Evolutionary conservation across 495 filamentous ascomycete species (phyloP), one percentile per base, ranked within the genome.

Genomic region (Penicillium antarcticum): DNA sequence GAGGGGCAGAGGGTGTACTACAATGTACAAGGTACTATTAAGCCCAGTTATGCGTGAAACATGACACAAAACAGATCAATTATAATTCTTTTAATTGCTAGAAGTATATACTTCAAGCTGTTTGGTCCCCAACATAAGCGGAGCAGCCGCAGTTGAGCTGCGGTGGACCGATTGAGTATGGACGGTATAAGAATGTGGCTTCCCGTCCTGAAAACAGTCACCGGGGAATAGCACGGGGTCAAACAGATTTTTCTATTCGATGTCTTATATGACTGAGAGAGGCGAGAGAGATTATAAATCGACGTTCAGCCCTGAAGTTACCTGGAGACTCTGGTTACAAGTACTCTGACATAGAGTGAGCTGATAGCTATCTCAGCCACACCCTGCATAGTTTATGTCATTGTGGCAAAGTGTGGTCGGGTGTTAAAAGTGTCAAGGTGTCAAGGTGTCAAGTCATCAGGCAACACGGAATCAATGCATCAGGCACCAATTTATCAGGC

Each of bases 151-250:
- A 39, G 9, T 26, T 24, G 3, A 17, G 11, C 35, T 62, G 58
- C 59, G 59, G 61, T 65, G 61, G 61, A 62, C 58, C 48, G 32
- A 56, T 48, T 21, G 24, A 48, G 55, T 35, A 45, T 52, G 43
- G 55, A 9, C 17, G 42, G 45, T 59, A 53, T 48, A 57, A 58
- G 19, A 39, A 40, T 36, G 47, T 41, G 47, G 47, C 47, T 29
- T 40, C 13, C 37, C 55, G 58, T 44, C 60, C 60, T 59, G 19
- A 62, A 63, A 55, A 34, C 11, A 63, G 48, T 65, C 62, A 65
- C 62, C 62, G 62, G 48, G 29, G 14, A 29, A 10, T 14, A 24
- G 42, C 58, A 59, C 50, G 60, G 51, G 57, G 31, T 45, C 29
- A n/a, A 3, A 16, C 53, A 54, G 40, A 56, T 17, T 55, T 63